Evolutionary conservation across 1,284 basidiomycete genomes (phyloP).

Genomic region (Irpex sp.): DNA sequence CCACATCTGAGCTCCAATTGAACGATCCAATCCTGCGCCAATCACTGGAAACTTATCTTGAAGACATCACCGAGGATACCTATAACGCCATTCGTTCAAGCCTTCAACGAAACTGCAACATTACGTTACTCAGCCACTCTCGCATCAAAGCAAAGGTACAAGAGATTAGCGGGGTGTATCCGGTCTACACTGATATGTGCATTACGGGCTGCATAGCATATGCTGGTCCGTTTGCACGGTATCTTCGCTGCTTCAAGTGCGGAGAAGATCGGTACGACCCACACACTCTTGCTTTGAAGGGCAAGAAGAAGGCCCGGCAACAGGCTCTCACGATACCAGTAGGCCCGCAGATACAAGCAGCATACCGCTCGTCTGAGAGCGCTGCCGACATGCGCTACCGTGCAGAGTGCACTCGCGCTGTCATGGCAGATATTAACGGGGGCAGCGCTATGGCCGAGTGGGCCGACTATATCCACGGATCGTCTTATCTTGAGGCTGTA

Average conservation of each 20-base stretch:
- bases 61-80: constrained; percentile 19
- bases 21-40: constrained; percentile 14
- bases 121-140: constrained; percentile 23
- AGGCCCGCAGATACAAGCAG: constrained; percentile 24
- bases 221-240: constrained; percentile 22
- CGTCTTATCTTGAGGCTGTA: constrained; percentile 16
- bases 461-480: constrained; percentile 16
- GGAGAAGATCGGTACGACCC: constrained; percentile 20
- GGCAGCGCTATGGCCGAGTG: not conserved
- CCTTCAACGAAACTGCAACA: constrained; percentile 5
- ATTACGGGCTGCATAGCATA: constrained; percentile 25
- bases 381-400: constrained; percentile 20
- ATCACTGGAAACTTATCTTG: constrained; percentile 21
- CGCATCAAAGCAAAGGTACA: constrained; percentile 18
- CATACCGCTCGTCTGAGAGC: constrained; percentile 12
- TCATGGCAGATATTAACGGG: not conserved
- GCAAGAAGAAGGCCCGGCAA: constrained; percentile 13
- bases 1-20: constrained; percentile 16
- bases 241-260: constrained; percentile 24
- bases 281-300: not conserved
- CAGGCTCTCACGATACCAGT: constrained; percentile 23
- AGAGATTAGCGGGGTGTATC: constrained; percentile 21
- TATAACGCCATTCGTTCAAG: constrained; percentile 18
- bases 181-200: constrained; percentile 28
- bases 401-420: not conserved